phyloP scores from a whole-genome alignment of 129 eudicot species.

The Helianthus tuberosus region DNA sequence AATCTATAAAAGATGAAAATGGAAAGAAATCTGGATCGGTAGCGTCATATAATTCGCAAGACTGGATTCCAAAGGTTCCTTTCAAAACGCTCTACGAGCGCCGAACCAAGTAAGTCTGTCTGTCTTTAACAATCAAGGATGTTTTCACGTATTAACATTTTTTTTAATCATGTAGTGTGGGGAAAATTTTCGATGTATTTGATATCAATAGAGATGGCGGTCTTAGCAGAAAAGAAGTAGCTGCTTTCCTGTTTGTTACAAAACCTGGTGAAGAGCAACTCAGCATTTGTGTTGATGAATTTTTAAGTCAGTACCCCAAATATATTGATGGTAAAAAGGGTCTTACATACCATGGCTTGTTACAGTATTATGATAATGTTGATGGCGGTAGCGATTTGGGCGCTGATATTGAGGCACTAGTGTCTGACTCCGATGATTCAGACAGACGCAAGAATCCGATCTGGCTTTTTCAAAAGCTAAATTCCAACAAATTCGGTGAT shows the following conservation, averaged over 20 bases:
- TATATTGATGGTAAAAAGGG: slow-evolving; percentile 78
- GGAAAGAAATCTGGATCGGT: slow-evolving; percentile 8
- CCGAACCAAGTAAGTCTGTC: slow-evolving; percentile 14
- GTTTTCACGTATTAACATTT: not conserved
- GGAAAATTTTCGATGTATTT: slow-evolving; percentile 69
- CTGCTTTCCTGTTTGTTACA: slow-evolving; percentile 75
- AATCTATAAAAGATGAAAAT: not conserved
- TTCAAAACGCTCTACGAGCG: slow-evolving; percentile 12
- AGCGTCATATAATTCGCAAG: not conserved
- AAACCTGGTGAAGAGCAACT: slow-evolving; percentile 81
- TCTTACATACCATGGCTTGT: slow-evolving; percentile 68
- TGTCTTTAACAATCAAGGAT: not conserved
- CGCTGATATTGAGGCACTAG: slow-evolving; percentile 19
- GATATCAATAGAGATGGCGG: slow-evolving; percentile 72
- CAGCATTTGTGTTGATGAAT: slow-evolving; percentile 67
- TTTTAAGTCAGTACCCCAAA: slow-evolving; percentile 64
- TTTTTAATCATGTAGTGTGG: slow-evolving; percentile 34
- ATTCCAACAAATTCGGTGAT: not conserved
- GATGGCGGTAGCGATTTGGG: slow-evolving; percentile 84
- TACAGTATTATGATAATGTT: slow-evolving; percentile 58
- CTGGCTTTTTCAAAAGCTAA: not conserved
- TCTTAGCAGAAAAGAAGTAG: slow-evolving; percentile 68
- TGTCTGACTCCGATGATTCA: not conserved
- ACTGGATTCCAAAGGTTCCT: not conserved
- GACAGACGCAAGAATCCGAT: not conserved